These are phyloP conservation scores for Leccinum fallax DNA, from an alignment of 1,284 basidiomycete species.

Conservation along the genomic window DNA sequence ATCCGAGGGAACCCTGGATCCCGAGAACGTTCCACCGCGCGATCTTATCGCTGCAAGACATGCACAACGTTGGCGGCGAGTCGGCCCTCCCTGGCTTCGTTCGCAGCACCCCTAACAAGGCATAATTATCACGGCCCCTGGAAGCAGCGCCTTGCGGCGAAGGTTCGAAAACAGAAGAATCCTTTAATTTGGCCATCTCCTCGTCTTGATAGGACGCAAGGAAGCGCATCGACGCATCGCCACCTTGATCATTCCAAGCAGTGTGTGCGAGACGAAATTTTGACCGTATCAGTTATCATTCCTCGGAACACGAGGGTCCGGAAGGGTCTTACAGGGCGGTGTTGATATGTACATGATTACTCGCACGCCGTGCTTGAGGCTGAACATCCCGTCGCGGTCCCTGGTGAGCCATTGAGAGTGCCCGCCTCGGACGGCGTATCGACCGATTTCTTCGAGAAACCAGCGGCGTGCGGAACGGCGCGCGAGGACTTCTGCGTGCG, in stretches of 20 bases:
- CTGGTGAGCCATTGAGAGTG: slow-evolving; percentile 50
- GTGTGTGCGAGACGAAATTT: neutral
- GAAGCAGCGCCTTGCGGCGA: slow-evolving; percentile 47
- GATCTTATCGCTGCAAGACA: slow-evolving; percentile 93
- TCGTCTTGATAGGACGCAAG: slow-evolving; percentile 73
- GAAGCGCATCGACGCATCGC: slow-evolving; percentile 85
- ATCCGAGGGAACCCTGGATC: slow-evolving; percentile 79
- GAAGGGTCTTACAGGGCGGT: slow-evolving; percentile 72
- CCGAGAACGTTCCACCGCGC: slow-evolving; percentile 81
- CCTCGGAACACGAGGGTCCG: neutral
- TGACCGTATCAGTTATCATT: neutral
- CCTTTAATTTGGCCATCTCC: slow-evolving; percentile 69
- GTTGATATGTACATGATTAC: slow-evolving; percentile 85
- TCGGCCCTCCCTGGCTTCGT: slow-evolving; percentile 92
- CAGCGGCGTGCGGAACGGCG: slow-evolving; percentile 80
- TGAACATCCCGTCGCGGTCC: slow-evolving; percentile 45
- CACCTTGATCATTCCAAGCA: slow-evolving; percentile 53
- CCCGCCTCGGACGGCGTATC: slow-evolving; percentile 29
- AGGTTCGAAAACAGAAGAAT: slow-evolving; percentile 42
- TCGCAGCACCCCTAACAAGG: slow-evolving; percentile 72
- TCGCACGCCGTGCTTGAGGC: slow-evolving; percentile 51
- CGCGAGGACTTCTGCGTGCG: slow-evolving; percentile 89
- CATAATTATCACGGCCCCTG: slow-evolving; percentile 80
- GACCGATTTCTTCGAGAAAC: slow-evolving; percentile 70
- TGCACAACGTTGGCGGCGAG: slow-evolving; percentile 74